phyloP scores from a whole-genome alignment of 164 flowering plant species.

The Macadamia tetraphylla region DNA sequence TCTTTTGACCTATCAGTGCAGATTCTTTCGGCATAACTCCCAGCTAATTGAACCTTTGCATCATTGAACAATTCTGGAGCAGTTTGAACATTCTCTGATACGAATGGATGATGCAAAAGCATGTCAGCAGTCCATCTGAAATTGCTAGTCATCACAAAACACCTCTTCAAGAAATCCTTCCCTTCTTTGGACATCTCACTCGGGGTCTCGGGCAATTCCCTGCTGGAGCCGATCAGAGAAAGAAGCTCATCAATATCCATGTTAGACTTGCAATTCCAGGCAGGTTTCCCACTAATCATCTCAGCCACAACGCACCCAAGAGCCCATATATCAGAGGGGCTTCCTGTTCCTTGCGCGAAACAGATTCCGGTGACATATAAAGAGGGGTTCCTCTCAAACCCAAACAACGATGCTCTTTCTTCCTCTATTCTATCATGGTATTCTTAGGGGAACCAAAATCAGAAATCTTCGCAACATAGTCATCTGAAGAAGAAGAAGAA shows the following conservation, averaged over 20 bases:
- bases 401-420: background rate
- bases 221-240: background rate
- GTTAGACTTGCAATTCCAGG: background rate
- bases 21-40: no score
- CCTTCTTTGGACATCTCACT: background rate
- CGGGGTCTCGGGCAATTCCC: background rate
- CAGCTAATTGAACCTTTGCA: no score
- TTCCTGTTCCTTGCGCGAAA: background rate
- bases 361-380: background rate
- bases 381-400: background rate
- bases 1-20: no score
- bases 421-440: background rate
- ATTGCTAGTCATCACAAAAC: background rate
- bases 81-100: background rate
- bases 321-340: background rate
- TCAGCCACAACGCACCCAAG: background rate
- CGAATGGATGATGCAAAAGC: background rate
- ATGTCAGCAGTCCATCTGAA: background rate
- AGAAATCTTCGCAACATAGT: background rate
- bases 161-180: background rate
- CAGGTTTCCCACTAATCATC: conserved; percentile 1
- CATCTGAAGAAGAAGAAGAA: background rate
- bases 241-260: background rate
- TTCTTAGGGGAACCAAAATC: background rate
- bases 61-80: background rate